phyloP scores from a whole-genome alignment of 305 asterid genomes.

The Coffea humblotiana region DNA sequence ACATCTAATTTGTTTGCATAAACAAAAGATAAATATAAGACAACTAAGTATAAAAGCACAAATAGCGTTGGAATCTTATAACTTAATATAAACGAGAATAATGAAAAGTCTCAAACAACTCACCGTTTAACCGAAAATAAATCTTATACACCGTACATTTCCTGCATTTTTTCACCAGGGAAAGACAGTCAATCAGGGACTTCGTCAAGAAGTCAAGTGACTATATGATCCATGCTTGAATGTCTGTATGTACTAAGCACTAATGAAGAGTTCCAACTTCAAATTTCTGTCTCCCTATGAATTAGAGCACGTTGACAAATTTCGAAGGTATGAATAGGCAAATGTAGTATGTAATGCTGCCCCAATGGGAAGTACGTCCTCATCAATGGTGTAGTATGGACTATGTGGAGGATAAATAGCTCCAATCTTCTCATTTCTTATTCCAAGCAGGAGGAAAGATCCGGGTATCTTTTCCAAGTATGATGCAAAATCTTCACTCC shows the following conservation, averaged over 20 bases:
- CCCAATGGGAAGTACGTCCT: constrained; percentile 50
- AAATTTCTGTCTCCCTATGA: not conserved
- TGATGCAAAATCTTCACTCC: constrained; percentile 56
- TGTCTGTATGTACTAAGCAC: no score
- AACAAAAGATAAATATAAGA: no score
- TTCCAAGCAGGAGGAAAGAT: constrained; percentile 38
- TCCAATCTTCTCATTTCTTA: constrained; percentile 34
- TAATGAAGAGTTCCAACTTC: not conserved
- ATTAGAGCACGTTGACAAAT: constrained; percentile 7
- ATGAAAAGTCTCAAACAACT: no score
- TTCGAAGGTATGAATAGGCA: constrained; percentile 43
- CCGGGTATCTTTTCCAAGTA: constrained; percentile 44
- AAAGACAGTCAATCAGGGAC: not conserved
- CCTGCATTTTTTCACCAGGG: not conserved
- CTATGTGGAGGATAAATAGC: constrained; percentile 45
- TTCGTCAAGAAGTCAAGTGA: not conserved
- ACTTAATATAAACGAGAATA: not conserved
- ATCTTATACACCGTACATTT: not conserved
- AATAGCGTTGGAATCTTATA: not conserved
- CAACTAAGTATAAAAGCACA: not conserved
- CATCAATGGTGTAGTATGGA: constrained; percentile 49
- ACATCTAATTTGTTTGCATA: no score
- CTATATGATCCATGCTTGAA: not conserved
- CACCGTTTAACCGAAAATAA: not conserved
- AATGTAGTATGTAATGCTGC: constrained; percentile 54